phyloP scores from a whole-genome alignment of 192 early-diverging fungal species.

The Coemansia sp. region DNA sequence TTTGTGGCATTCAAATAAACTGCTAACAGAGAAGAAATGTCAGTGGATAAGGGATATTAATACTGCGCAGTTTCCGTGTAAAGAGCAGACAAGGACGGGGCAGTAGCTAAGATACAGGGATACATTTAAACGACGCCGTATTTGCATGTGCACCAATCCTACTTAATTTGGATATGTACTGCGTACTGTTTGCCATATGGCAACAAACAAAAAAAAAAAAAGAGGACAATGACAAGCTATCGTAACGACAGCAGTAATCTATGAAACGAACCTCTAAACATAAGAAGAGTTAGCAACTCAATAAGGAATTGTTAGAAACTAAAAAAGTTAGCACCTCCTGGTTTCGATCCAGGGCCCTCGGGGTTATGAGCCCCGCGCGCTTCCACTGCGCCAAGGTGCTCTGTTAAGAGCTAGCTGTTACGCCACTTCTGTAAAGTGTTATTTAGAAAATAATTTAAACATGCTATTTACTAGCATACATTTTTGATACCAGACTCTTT shows the following conservation, averaged over 20 bases:
- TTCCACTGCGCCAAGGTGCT: conserved; percentile 84
- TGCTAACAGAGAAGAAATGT: neutral
- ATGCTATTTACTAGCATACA: too few species aligned
- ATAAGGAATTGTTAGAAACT: conserved; percentile 4
- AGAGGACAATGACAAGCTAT: neutral
- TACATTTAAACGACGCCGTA: neutral
- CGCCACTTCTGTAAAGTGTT: neutral
- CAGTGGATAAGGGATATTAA: neutral
- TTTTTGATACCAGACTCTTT: too few species aligned
- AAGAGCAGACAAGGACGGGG: neutral
- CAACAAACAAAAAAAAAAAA: neutral
- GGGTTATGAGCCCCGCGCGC: conserved; percentile 87
- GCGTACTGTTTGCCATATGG: neutral
- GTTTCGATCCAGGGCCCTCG: conserved; percentile 69
- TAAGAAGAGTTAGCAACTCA: neutral
- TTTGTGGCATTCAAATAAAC: neutral
- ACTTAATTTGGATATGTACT: neutral
- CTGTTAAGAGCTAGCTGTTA: neutral
- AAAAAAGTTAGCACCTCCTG: conserved; percentile 19
- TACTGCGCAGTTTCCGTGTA: neutral
- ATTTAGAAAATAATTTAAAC: neutral
- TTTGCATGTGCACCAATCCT: neutral
- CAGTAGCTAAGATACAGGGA: neutral
- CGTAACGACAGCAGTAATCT: neutral
- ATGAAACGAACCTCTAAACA: neutral